These are phyloP conservation scores for Neocatenulostroma microsporum DNA, from an alignment of 2,329 filamentous ascomycete genomes.

Conservation along the genomic window DNA sequence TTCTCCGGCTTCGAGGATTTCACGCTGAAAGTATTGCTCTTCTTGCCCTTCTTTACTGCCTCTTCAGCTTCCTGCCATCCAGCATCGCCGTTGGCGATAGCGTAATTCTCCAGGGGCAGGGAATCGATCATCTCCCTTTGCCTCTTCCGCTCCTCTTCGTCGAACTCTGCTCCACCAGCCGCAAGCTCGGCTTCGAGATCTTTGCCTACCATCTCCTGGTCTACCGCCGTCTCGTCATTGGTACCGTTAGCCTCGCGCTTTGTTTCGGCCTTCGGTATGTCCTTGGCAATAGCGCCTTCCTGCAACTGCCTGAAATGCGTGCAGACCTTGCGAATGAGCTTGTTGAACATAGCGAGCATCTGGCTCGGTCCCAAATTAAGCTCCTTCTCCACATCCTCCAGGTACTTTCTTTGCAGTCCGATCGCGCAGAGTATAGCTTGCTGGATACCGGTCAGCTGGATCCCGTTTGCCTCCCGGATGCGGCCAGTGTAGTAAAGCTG, in stretches of 20 bases:
- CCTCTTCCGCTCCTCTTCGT: constrained; percentile 61
- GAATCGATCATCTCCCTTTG: constrained; percentile 85
- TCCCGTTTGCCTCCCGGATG: constrained; percentile 39
- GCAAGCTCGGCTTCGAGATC: constrained; percentile 74
- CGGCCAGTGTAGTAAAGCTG: constrained; percentile 77
- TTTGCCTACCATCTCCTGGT: constrained; percentile 40
- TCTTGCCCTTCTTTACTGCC: constrained; percentile 39
- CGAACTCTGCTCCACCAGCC: constrained; percentile 69
- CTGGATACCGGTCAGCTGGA: constrained; percentile 75
- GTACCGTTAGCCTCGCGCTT: constrained; percentile 29
- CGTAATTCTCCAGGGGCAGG: constrained; percentile 78
- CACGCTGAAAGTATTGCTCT: constrained; percentile 65
- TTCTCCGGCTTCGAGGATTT: constrained; percentile 24
- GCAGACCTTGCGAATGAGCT: constrained; percentile 83
- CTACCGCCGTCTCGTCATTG: constrained; percentile 47
- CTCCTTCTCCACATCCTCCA: constrained; percentile 74
- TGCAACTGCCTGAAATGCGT: constrained; percentile 68
- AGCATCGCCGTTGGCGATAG: constrained; percentile 41
- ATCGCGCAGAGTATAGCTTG: constrained; percentile 81
- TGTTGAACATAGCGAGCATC: constrained; percentile 93
- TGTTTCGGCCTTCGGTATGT: constrained; percentile 34
- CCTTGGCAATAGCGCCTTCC: constrained; percentile 54
- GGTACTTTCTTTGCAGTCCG: constrained; percentile 80
- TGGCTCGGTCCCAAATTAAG: constrained; percentile 66
- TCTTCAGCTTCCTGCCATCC: constrained; percentile 60